Percentiles rank a stretch among this genome's conserved stretches.
Conservation (phyloP, 2,329 filamentous ascomycete genomes). For the Verticillium albo-atrum region DNA sequence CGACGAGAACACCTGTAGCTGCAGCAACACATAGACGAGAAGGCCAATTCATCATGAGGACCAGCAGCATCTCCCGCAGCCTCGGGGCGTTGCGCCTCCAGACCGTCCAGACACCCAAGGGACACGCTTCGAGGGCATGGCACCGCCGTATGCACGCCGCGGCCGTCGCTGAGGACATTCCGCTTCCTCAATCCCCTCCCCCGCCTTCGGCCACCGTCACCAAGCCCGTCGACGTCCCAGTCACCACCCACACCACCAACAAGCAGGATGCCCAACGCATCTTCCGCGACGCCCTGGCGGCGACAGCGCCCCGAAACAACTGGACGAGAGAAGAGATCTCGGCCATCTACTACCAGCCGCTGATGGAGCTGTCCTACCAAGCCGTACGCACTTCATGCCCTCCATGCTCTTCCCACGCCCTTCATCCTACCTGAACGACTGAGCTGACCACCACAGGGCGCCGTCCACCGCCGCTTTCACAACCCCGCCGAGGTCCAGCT, state of each 20-base stretch:
- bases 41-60: neutral
- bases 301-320: slow-evolving; percentile 59
- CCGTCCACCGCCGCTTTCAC: slow-evolving; percentile 80
- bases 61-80: neutral
- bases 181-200: neutral
- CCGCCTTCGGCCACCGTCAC: neutral
- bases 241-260: neutral
- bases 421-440: too few species aligned
- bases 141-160: neutral
- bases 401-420: too few species aligned
- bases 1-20: neutral
- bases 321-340: slow-evolving; percentile 82
- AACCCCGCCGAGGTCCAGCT: slow-evolving; percentile 80
- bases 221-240: neutral
- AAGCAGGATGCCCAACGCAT: slow-evolving; percentile 19
- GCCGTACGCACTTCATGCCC: slow-evolving; percentile 42
- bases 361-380: slow-evolving; percentile 74
- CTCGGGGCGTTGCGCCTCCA: neutral
- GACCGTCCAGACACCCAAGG: neutral
- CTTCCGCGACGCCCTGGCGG: slow-evolving; percentile 51
- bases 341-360: slow-evolving; percentile 74
- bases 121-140: neutral
- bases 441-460: slow-evolving; percentile 46
- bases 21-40: neutral
- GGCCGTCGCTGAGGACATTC: neutral